Conservation (phyloP, 352 stramenopile species). For the Globisporangium paddicum region DNA sequence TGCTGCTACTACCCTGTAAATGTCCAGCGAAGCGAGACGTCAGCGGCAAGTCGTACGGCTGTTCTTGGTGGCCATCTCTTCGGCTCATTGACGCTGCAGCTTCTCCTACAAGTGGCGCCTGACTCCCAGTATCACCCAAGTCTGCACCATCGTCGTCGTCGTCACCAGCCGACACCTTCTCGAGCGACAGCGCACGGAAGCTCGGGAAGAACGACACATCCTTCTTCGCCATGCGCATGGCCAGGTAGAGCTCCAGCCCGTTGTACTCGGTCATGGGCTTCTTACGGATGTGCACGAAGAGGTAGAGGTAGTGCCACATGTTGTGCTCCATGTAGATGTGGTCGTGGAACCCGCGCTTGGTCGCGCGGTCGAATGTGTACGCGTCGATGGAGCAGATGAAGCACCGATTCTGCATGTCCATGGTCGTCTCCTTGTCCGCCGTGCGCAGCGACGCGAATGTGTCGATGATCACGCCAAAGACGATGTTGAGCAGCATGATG, state of each 20-base stretch:
- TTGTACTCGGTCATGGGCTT: slow-evolving; percentile 78
- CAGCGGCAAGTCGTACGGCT: not conserved
- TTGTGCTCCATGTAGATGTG: slow-evolving; percentile 77
- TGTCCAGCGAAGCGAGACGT: slow-evolving; percentile 1
- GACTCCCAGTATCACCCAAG: slow-evolving; percentile 1
- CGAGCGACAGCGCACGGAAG: slow-evolving; percentile 51
- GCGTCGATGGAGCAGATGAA: slow-evolving; percentile 82
- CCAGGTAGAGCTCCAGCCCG: slow-evolving; percentile 74
- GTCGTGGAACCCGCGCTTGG: slow-evolving; percentile 64
- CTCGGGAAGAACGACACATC: slow-evolving; percentile 76
- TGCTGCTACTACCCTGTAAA: not conserved
- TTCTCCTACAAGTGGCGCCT: slow-evolving; percentile 3
- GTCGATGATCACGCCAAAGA: slow-evolving; percentile 81
- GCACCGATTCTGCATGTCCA: slow-evolving; percentile 66
- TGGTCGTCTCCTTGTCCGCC: slow-evolving; percentile 54
- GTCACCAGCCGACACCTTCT: slow-evolving; percentile 12
- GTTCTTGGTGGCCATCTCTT: not conserved
- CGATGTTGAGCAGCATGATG: slow-evolving; percentile 69
- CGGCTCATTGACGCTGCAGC: not conserved
- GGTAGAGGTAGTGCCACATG: slow-evolving; percentile 78
- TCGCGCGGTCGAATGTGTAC: slow-evolving; percentile 69
- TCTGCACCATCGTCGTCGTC: not conserved
- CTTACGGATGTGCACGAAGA: slow-evolving; percentile 79
- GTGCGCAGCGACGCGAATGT: slow-evolving; percentile 71
- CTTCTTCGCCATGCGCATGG: slow-evolving; percentile 68